phyloP scores from a whole-genome alignment of 441 rosid genomes.

The Jatropha multifida region DNA sequence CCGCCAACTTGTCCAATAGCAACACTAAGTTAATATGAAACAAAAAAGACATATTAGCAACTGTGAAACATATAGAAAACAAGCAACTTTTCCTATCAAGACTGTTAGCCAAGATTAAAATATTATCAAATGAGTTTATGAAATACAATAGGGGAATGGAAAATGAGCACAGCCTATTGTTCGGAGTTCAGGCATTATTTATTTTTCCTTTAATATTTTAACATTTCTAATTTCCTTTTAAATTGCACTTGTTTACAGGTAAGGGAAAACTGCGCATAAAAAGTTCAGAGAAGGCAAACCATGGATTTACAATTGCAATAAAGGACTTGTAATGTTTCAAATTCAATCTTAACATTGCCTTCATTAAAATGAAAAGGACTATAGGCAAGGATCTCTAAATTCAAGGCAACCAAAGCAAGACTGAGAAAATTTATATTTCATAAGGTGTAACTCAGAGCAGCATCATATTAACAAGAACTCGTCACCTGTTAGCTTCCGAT shows the following conservation, averaged over 20 bases:
- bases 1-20: slow-evolving; percentile 61
- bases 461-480: background rate
- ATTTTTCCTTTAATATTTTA: background rate
- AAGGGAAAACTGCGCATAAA: background rate
- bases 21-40: slow-evolving; percentile 31
- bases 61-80: slow-evolving; percentile 3
- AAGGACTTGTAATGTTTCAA: slow-evolving; percentile 7
- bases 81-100: slow-evolving; percentile 6
- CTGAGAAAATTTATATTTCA: background rate
- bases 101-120: background rate
- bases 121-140: background rate
- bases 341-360: background rate
- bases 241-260: background rate
- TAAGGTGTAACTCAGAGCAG: background rate
- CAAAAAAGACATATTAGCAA: slow-evolving; percentile 4
- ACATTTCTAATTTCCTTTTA: background rate
- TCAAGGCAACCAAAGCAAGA: background rate
- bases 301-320: slow-evolving; percentile 6
- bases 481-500: slow-evolving; percentile 56
- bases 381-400: background rate
- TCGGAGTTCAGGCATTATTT: slow-evolving; percentile 1
- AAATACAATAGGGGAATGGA: background rate
- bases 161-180: background rate
- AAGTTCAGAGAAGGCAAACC: background rate
- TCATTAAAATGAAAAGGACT: background rate